Evolutionary conservation across 2,329 filamentous ascomycete species (phyloP).

Genomic region (Graphilbum fragrans): DNA sequence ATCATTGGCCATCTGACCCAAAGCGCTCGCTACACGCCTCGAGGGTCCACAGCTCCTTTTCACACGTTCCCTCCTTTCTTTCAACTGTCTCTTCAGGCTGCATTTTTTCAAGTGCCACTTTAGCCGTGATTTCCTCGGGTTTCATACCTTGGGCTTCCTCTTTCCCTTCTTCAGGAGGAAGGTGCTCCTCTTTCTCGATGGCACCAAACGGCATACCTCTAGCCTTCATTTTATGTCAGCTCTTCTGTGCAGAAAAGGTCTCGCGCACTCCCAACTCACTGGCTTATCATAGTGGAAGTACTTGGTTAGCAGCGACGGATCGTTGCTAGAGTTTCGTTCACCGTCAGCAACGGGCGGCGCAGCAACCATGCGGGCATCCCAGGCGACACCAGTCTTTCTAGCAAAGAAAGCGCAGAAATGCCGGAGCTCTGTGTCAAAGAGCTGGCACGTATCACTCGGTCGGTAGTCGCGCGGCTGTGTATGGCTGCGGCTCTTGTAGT

Average conservation of each 20-base stretch:
- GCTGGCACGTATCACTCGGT: slow-evolving; percentile 23
- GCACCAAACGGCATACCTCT: slow-evolving; percentile 17
- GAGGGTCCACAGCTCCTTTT: too few species aligned
- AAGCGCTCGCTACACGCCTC: too few species aligned
- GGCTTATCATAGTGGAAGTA: too few species aligned
- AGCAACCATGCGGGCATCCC: slow-evolving; percentile 35
- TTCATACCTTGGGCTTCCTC: neutral
- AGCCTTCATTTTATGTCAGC: slow-evolving; percentile 3
- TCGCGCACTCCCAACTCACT: too few species aligned
- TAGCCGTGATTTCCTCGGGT: too few species aligned
- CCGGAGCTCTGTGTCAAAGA: slow-evolving; percentile 30
- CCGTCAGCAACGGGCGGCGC: neutral
- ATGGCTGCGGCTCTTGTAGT: slow-evolving; percentile 27
- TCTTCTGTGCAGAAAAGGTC: too few species aligned
- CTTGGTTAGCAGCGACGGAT: too few species aligned
- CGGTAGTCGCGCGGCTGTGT: slow-evolving; percentile 23
- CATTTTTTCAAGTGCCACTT: too few species aligned
- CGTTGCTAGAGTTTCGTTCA: too few species aligned
- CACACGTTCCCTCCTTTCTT: too few species aligned
- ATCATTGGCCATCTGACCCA: too few species aligned
- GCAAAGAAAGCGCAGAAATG: slow-evolving; percentile 46
- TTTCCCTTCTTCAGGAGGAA: neutral
- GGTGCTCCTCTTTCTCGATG: slow-evolving; percentile 8
- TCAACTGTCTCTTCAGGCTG: too few species aligned
- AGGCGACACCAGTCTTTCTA: slow-evolving; percentile 42